Base-by-base conservation (phyloP, 225 moss, liverwort and hornwort species). In the Marchantia paleacea region DNA sequence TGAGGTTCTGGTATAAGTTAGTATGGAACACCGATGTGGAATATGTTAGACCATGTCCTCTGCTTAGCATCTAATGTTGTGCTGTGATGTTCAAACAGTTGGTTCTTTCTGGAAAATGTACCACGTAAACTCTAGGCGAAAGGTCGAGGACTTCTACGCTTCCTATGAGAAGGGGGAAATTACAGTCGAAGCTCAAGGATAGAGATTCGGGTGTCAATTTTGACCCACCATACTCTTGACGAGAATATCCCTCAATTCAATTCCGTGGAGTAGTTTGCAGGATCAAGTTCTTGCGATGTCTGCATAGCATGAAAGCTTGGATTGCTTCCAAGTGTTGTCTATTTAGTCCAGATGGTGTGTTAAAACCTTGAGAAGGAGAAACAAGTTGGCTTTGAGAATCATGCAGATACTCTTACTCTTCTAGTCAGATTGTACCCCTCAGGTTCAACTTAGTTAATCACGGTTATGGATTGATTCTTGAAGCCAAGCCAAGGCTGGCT, bases 31-130 rank as follows among this genome's bases (percentile, higher is more conserved):
- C 47, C 20, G 3, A 71, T 71, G 71, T 12, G 15, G 29, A 49
- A 48, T 50, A 7, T 39, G 7, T 47, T 71, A 1, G 18, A 71
- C 30, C 12, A 48, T 50, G 2, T 20, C 22, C 47, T 7, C 30
- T 26, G 29, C 68, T 28, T 68, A 26, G 28, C 30, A 24, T 6
- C n/a, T 24, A 7, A 24, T 62, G 0, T n/a, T 62, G 62, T 62
- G 62, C 29, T 83, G 31, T 84, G 63, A 71, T 75, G 72, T 9
- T 12, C 12, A 19, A 78, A 78, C 82, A 89, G 89, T 68, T 28
- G 89, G 84, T 50, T 58, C 84, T 57, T 80, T 89, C 54, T 89
- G 86, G 86, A 89, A 89, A 78, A 84, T 89, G 79, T 81, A 86
- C 64, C 86, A 89, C 13, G 62, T 89, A 9, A 89, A 89, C 79